Percentiles rank a stretch among this genome's conserved stretches.
Conservation (phyloP, 2,329 filamentous ascomycete genomes). For the Immersiporthe knoxdaviesiana region DNA sequence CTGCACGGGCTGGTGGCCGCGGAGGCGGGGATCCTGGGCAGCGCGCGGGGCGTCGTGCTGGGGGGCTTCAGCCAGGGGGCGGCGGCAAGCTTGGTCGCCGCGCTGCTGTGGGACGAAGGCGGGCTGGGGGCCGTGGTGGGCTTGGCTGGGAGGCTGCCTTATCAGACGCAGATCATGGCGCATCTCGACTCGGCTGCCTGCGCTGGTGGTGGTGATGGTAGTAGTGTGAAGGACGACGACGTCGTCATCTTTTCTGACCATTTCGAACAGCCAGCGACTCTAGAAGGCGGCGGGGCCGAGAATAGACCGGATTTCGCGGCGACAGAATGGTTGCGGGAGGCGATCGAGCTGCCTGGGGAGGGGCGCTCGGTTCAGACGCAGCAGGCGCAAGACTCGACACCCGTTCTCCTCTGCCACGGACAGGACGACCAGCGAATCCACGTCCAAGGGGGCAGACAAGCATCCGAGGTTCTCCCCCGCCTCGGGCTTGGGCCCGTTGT, state of each 20-base stretch:
- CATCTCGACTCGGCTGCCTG: constrained; percentile 21
- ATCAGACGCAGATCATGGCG: constrained; percentile 39
- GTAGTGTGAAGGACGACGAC: background rate
- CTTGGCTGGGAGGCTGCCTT: constrained; percentile 52
- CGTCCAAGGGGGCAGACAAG: constrained; percentile 40
- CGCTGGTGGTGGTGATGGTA: background rate
- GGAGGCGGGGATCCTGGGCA: constrained; percentile 44
- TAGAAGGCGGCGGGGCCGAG: constrained; percentile 19
- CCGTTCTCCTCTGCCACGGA: constrained; percentile 53
- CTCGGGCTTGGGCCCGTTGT: constrained; percentile 40
- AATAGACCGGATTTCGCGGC: constrained; percentile 13
- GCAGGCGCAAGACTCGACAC: constrained; percentile 33
- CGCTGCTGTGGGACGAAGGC: constrained; percentile 50
- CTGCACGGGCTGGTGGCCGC: constrained; percentile 43
- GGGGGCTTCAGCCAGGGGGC: constrained; percentile 60
- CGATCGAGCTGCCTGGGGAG: constrained; percentile 29
- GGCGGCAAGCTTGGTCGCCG: constrained; percentile 47
- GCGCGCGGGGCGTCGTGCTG: constrained; percentile 46
- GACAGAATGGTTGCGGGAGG: constrained; percentile 31
- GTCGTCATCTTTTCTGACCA: constrained; percentile 31
- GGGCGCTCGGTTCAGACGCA: constrained; percentile 16
- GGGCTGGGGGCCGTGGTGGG: constrained; percentile 44
- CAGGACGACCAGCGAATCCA: constrained; percentile 47
- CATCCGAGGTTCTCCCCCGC: constrained; percentile 39
- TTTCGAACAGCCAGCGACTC: constrained; percentile 17